phyloP scores from a whole-genome alignment of 2,329 filamentous ascomycete species.

The Aureobasidium pullulans region DNA sequence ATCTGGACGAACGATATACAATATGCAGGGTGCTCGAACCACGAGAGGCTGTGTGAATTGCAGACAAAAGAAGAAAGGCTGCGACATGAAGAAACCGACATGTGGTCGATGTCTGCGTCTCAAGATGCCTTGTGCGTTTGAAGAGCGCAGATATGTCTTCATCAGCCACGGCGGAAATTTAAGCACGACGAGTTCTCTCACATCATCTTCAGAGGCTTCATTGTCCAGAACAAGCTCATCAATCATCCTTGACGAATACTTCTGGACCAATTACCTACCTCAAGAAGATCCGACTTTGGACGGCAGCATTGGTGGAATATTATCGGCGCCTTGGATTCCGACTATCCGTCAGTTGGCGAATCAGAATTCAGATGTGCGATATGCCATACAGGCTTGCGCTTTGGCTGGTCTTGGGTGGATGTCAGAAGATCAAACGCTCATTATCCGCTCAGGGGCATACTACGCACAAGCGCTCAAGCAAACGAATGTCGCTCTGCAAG shows the following conservation, averaged over 20 bases:
- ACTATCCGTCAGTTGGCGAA: background rate
- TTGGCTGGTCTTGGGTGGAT: background rate
- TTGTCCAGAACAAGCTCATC: background rate
- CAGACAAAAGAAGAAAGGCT: background rate
- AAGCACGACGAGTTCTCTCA: background rate
- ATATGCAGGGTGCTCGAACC: background rate
- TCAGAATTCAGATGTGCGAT: background rate
- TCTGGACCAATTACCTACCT: background rate
- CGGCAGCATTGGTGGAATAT: background rate
- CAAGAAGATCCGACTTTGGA: background rate
- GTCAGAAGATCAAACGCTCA: background rate
- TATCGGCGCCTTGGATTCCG: background rate
- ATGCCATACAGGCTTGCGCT: background rate
- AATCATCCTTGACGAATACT: background rate
- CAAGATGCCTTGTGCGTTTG: background rate
- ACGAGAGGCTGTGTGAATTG: background rate
- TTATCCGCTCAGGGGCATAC: background rate
- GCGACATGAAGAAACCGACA: background rate
- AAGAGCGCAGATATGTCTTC: background rate
- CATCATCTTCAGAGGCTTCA: background rate
- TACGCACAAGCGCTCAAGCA: conserved; percentile 1
- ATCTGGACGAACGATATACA: background rate
- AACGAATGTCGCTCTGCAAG: background rate
- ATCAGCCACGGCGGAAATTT: background rate
- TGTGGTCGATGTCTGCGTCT: background rate